A percentile compares a stretch with the other conserved stretches of the same genome.
These are phyloP conservation scores for Phytophthora parvispora DNA, from an alignment of 352 stramenopile species.

Conservation along the genomic window DNA sequence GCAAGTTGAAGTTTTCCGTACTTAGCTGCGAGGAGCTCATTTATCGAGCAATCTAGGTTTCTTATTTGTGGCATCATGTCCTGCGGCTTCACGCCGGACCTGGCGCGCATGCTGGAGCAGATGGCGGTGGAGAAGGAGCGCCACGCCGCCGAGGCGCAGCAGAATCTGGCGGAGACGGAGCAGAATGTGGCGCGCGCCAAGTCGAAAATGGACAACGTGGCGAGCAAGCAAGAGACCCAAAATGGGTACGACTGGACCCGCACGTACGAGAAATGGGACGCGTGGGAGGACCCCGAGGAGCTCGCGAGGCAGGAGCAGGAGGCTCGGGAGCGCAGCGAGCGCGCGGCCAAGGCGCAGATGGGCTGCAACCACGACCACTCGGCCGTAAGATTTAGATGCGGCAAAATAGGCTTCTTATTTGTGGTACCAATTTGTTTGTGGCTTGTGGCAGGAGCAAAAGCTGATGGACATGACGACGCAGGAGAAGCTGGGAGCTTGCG, in stretches of 20 bases:
- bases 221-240: slow-evolving; percentile 23
- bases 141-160: slow-evolving; percentile 43
- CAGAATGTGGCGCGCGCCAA: slow-evolving; percentile 53
- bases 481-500: slow-evolving; percentile 70
- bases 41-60: neutral
- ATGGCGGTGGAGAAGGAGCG: slow-evolving; percentile 73
- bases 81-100: slow-evolving; percentile 72
- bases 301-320: slow-evolving; percentile 72
- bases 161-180: slow-evolving; percentile 40
- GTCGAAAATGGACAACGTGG: slow-evolving; percentile 41
- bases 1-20: slow-evolving; percentile 15
- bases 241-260: slow-evolving; percentile 79
- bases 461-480: slow-evolving; percentile 88
- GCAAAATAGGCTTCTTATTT: slow-evolving; percentile 5
- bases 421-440: slow-evolving; percentile 16
- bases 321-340: slow-evolving; percentile 70
- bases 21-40: slow-evolving; percentile 2
- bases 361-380: slow-evolving; percentile 91
- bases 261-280: slow-evolving; percentile 85
- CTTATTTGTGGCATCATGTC: slow-evolving; percentile 52
- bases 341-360: slow-evolving; percentile 52
- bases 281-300: slow-evolving; percentile 85
- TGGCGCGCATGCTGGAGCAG: slow-evolving; percentile 75
- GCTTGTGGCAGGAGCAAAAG: slow-evolving; percentile 68
- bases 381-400: slow-evolving; percentile 37